These are phyloP conservation scores for Lactarius sp. DNA, from an alignment of 768 basidiomycete genomes.

Conservation along the genomic window DNA sequence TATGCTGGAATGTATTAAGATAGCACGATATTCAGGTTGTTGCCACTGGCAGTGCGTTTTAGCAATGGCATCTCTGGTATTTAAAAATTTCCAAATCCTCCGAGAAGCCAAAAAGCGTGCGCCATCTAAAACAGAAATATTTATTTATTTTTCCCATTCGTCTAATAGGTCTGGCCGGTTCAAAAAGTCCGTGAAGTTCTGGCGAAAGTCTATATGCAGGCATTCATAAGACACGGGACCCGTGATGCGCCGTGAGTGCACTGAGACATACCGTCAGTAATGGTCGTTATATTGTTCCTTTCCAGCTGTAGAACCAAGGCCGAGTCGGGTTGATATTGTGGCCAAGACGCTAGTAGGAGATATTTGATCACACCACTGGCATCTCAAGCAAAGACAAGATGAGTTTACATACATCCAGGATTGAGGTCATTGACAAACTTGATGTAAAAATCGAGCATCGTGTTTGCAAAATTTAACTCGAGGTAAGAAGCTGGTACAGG, in stretches of 20 bases:
- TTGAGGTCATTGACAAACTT: conserved; percentile 52
- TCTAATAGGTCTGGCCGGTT: conserved; percentile 7
- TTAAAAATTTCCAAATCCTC: no score
- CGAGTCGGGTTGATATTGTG: conserved; percentile 35
- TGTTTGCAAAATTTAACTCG: conserved; percentile 44
- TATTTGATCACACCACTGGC: background rate
- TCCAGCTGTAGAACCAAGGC: conserved; percentile 45
- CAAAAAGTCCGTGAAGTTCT: conserved; percentile 9
- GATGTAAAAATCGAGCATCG: conserved; percentile 50
- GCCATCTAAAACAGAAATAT: background rate
- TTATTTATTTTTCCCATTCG: conserved; percentile 11
- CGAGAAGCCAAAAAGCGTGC: background rate
- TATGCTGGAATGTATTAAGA: no score
- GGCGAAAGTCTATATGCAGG: conserved; percentile 11
- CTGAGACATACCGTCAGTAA: conserved; percentile 44
- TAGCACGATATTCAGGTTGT: no score
- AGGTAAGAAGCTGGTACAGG: conserved; percentile 38
- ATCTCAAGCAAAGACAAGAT: background rate
- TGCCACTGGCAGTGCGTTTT: no score
- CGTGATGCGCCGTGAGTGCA: background rate
- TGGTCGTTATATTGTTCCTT: conserved; percentile 48
- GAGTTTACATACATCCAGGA: conserved; percentile 43
- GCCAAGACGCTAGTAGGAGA: conserved; percentile 41
- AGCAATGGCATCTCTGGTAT: no score
- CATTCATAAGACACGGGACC: background rate